Evolutionary conservation across 73 alveolate species (phyloP), one percentile per base, ranked within the genome.

Genomic region (Paramecium biaurelia): DNA sequence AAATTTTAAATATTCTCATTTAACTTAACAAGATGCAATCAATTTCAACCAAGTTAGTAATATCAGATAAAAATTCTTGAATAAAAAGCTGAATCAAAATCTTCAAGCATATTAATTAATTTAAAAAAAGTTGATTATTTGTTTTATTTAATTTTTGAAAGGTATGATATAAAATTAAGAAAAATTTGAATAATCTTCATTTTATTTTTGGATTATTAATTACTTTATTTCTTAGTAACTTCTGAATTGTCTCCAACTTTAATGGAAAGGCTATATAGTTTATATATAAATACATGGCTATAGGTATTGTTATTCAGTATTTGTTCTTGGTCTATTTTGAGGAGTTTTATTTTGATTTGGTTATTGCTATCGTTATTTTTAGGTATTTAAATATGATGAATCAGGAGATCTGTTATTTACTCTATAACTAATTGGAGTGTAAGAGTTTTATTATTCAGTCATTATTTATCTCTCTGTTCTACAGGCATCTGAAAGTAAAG

Each of bases 321-420:
- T 79, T 20, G 90, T 79, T 79, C 90, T 38, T 9, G 56, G 74
- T 45, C 90, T 79, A 43, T 45, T 79, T 38, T 79, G 10, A 9
- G 90, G 90, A 24, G 90, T 79, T 45, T 79, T 79, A 45, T 79
- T 79, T 43, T 43, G 12, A 63, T 63, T 23, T 2, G 35, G n/a
- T 32, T 72, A 72, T 35, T 72, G 20, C 11, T 72, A 14, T 2
- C 45, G 38, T 18, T 72, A 14, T 72, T 72, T 72, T 32, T 72
- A 38, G 4, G 35, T 6, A 32, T 72, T 72, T 12, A 43, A 8
- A 63, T 63, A 63, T 0, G 84, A 63, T 26, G 32, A 47, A 24
- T 79, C 90, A 11, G 90, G 90, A 43, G 90, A 79, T 79, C 90
- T 2, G 28, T 79, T 79, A 24, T 79, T 41, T 43, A 42, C 56